phyloP scores from a whole-genome alignment of 2,329 filamentous ascomycete genomes.

The Stemphylium lycopersici region DNA sequence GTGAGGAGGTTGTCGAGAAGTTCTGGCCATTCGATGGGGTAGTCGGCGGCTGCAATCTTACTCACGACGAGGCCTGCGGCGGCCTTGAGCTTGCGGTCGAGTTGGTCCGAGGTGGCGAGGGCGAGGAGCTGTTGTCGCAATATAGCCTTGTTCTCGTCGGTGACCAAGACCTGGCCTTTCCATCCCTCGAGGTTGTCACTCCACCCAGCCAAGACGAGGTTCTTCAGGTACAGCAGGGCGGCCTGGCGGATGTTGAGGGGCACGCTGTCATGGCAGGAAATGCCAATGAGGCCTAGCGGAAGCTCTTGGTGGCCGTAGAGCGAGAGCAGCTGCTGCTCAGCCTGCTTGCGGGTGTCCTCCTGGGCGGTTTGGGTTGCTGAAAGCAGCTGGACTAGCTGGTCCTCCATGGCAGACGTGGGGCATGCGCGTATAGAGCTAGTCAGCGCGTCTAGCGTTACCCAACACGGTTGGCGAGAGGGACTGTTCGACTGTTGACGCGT shows the following conservation, averaged over 20 bases:
- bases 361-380: conserved; percentile 81
- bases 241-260: conserved; percentile 80
- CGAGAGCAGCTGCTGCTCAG: conserved; percentile 80
- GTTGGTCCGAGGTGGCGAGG: conserved; percentile 73
- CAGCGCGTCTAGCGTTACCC: conserved; percentile 37
- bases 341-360: conserved; percentile 79
- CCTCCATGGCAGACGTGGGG: conserved; percentile 70
- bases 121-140: conserved; percentile 77
- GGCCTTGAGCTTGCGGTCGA: conserved; percentile 84
- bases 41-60: conserved; percentile 93
- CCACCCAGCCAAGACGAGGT: conserved; percentile 87
- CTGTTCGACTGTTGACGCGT: conserved; percentile 22
- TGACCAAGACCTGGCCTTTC: conserved; percentile 69
- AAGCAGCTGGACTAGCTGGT: conserved; percentile 87
- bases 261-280: conserved; percentile 77
- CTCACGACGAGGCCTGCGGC: conserved; percentile 89
- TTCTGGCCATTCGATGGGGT: conserved; percentile 92
- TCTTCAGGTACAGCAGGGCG: conserved; percentile 78
- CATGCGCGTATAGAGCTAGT: conserved; percentile 35
- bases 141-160: conserved; percentile 73
- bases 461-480: conserved; percentile 18
- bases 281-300: conserved; percentile 77
- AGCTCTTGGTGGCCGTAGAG: conserved; percentile 73
- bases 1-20: conserved; percentile 81
- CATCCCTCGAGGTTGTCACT: conserved; percentile 75